Conservation (phyloP, 164 flowering plant species). For the Akebia trifoliata region DNA sequence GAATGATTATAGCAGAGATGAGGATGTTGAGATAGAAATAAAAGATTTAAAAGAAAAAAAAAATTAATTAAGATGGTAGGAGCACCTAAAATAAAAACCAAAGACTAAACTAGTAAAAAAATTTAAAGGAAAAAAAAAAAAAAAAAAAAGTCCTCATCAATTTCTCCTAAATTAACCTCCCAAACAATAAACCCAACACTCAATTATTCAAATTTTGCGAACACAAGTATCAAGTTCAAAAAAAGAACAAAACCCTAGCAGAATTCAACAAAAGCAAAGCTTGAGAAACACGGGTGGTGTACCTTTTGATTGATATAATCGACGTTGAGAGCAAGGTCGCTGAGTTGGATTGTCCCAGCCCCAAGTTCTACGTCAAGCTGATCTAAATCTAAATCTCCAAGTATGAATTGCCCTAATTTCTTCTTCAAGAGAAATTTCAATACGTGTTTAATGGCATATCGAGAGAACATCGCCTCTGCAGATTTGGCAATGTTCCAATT, state of each 20-base stretch:
- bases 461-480: slow-evolving; percentile 76
- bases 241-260: background rate
- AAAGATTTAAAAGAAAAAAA: too few species aligned
- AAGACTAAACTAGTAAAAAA: too few species aligned
- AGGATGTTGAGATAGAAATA: too few species aligned
- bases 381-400: slow-evolving; percentile 79
- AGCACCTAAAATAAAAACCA: too few species aligned
- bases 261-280: background rate
- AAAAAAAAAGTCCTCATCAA: too few species aligned
- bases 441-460: slow-evolving; percentile 64
- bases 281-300: background rate
- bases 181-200: too few species aligned
- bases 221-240: too few species aligned
- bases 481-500: slow-evolving; percentile 67
- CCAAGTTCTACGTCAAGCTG: slow-evolving; percentile 88
- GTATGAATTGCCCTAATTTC: slow-evolving; percentile 69
- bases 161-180: too few species aligned
- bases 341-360: slow-evolving; percentile 73
- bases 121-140: too few species aligned
- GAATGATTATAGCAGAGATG: too few species aligned
- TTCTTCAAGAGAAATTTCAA: slow-evolving; percentile 84
- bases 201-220: too few species aligned
- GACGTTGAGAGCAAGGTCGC: slow-evolving; percentile 79
- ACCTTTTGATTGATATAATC: slow-evolving; percentile 75
- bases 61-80: too few species aligned